Conservation (phyloP, 257 asterid genomes). For the Primulina eburnea region DNA sequence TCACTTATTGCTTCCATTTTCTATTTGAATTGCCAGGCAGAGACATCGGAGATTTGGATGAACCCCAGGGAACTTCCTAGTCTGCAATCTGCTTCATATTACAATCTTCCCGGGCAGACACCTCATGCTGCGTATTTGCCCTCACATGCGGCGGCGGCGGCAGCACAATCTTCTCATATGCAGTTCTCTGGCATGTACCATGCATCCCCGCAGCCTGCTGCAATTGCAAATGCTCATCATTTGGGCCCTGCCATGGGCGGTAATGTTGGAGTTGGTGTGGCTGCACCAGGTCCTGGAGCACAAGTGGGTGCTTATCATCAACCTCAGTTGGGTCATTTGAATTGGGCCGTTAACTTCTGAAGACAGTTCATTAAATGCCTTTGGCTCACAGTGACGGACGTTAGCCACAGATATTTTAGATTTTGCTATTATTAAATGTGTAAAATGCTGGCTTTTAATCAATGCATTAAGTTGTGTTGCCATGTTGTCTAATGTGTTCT, state of each 20-base stretch:
- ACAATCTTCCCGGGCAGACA: constrained; percentile 81
- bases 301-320: constrained; percentile 89
- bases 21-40: constrained; percentile 49
- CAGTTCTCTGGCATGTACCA: constrained; percentile 86
- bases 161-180: constrained; percentile 88
- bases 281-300: constrained; percentile 75
- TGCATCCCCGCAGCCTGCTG: constrained; percentile 56
- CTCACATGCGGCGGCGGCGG: constrained; percentile 73
- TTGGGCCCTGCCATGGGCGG: constrained; percentile 71
- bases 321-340: constrained; percentile 83
- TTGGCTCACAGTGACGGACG: constrained; percentile 30
- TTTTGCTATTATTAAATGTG: constrained; percentile 44
- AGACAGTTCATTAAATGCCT: constrained; percentile 34
- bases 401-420: constrained; percentile 44
- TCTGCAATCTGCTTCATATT: constrained; percentile 73
- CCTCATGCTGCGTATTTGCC: constrained; percentile 82
- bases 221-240: constrained; percentile 79
- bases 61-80: constrained; percentile 65
- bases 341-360: constrained; percentile 84
- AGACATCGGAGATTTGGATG: constrained; percentile 96
- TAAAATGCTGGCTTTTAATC: constrained; percentile 36
- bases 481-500: constrained; percentile 7
- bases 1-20: background rate
- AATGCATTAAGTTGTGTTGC: constrained; percentile 46
- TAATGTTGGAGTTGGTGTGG: constrained; percentile 73